Percentiles rank a stretch among this genome's conserved stretches.
These are phyloP conservation scores for Kockovaella imperatae DNA, from an alignment of 768 basidiomycete genomes.

Conservation along the genomic window DNA sequence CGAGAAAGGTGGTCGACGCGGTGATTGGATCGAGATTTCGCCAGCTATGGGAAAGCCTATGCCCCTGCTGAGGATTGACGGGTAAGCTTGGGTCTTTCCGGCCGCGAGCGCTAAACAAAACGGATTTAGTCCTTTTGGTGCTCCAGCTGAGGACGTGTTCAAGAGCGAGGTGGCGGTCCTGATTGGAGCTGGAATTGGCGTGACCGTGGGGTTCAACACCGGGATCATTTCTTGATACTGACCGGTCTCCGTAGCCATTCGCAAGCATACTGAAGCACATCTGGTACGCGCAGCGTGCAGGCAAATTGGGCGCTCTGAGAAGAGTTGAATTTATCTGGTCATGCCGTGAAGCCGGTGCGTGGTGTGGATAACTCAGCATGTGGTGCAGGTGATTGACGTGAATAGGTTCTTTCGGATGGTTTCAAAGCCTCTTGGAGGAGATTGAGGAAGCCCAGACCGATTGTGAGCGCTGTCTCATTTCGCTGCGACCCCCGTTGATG, in stretches of 20 bases:
- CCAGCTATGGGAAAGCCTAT: constrained; percentile 36
- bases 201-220: constrained; percentile 59
- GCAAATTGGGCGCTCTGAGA: constrained; percentile 67
- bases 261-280: constrained; percentile 92
- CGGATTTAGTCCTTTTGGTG: constrained; percentile 68
- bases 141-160: constrained; percentile 86
- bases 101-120: not conserved
- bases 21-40: constrained; percentile 75
- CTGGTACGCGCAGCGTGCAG: constrained; percentile 81
- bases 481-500: not conserved
- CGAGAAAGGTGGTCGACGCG: constrained; percentile 55
- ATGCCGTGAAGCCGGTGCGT: constrained; percentile 27
- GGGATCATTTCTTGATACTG: not conserved
- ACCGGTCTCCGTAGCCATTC: constrained; percentile 53
- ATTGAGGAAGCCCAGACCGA: constrained; percentile 82
- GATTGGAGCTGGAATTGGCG: constrained; percentile 89
- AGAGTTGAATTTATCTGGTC: constrained; percentile 89
- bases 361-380: not conserved
- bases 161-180: constrained; percentile 78
- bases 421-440: constrained; percentile 78
- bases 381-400: not conserved
- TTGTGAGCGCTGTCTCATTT: constrained; percentile 53
- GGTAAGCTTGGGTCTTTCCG: constrained; percentile 16
- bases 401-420: constrained; percentile 95
- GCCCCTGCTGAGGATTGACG: constrained; percentile 32